phyloP scores from a whole-genome alignment of 202 grass and related monocot genomes.

The Carex arenaria region DNA sequence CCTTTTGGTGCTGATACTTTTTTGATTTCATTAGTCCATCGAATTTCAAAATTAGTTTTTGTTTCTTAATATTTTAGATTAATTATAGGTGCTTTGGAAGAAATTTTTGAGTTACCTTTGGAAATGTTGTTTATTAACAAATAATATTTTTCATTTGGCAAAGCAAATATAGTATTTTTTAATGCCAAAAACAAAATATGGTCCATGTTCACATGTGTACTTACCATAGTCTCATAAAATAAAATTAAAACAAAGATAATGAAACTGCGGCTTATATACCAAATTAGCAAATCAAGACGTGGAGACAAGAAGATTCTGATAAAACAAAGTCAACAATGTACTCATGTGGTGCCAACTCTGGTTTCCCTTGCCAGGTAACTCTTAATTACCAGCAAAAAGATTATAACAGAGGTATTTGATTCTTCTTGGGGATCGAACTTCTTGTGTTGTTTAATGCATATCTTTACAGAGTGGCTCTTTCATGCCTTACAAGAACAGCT shows the following conservation, averaged over 20 bases:
- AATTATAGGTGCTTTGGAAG: not conserved
- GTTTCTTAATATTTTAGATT: not conserved
- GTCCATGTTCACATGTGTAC: not conserved
- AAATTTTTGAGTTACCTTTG: not conserved
- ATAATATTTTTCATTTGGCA: not conserved
- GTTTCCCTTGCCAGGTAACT: not conserved
- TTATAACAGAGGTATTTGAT: not conserved
- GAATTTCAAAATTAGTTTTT: not conserved
- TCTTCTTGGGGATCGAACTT: not conserved
- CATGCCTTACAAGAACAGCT: not conserved
- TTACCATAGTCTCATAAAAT: not conserved
- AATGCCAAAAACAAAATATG: not conserved
- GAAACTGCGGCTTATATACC: not conserved
- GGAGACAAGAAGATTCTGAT: not conserved
- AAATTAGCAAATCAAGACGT: not conserved
- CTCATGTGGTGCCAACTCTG: not conserved
- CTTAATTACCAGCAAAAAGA: not conserved
- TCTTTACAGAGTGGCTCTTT: not conserved
- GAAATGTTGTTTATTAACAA: not conserved
- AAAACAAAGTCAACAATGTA: constrained; percentile 17
- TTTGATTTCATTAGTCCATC: not conserved
- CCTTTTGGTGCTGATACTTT: not conserved
- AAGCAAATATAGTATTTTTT: not conserved
- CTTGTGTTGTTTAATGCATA: not conserved
- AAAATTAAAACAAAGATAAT: not conserved